Percentiles rank a stretch among this genome's conserved stretches.
These are phyloP conservation scores for Jaminaea rosea DNA, from an alignment of 1,284 basidiomycete genomes.

Conservation along the genomic window DNA sequence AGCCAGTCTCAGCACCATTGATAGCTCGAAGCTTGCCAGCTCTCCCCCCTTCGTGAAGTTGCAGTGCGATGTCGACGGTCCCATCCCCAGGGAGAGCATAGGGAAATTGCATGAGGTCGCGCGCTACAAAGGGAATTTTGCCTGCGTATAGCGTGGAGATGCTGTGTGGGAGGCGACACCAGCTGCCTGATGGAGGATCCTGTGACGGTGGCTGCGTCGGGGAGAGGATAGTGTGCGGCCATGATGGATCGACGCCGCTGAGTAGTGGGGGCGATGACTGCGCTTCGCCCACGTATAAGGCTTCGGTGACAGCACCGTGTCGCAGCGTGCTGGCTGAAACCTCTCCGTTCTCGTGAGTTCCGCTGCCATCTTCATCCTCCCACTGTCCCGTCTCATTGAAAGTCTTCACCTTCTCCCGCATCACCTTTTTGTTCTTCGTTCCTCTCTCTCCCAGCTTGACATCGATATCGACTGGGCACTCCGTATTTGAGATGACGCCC, in stretches of 20 bases:
- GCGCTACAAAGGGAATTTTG: conserved; percentile 40
- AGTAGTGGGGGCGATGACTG: not conserved
- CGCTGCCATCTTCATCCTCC: conserved; percentile 3
- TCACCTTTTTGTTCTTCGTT: conserved; percentile 23
- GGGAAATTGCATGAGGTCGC: conserved; percentile 43
- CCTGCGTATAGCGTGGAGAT: conserved; percentile 39
- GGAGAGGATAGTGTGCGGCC: conserved; percentile 10
- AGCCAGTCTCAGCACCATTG: conserved; percentile 28
- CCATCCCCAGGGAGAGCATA: conserved; percentile 35
- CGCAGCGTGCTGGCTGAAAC: conserved; percentile 3
- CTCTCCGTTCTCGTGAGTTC: not conserved
- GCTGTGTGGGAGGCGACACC: conserved; percentile 22
- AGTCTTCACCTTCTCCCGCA: conserved; percentile 24
- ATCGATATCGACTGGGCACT: conserved; percentile 34
- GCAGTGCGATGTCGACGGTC: conserved; percentile 31
- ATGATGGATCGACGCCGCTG: conserved; percentile 19
- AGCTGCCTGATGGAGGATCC: conserved; percentile 4
- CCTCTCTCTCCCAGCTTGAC: conserved; percentile 31
- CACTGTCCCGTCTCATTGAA: conserved; percentile 5
- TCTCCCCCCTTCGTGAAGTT: conserved; percentile 28
- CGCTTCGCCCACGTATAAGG: conserved; percentile 10
- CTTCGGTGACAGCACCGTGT: conserved; percentile 29
- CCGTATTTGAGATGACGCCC: conserved; percentile 29
- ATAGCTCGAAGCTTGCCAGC: conserved; percentile 27
- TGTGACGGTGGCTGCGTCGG: conserved; percentile 2